Evolutionary conservation across 345 rosid species (phyloP).

Genomic region (Gossypioides kirkii): DNA sequence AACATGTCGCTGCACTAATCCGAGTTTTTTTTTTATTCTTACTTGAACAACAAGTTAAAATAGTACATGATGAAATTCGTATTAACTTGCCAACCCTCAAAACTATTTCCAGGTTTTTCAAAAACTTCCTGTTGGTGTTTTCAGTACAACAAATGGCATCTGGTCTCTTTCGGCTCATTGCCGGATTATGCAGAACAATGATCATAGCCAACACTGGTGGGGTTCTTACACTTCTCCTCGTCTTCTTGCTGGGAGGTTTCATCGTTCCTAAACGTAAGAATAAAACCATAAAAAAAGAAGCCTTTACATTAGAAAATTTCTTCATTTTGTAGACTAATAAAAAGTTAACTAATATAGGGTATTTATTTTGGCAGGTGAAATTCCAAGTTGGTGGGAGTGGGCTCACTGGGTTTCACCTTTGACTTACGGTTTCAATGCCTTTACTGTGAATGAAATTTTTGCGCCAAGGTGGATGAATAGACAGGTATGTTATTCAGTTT

Average conservation of each 20-base stretch:
- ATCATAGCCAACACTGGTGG: slow-evolving; percentile 83
- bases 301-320: not conserved
- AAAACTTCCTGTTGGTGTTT: slow-evolving; percentile 60
- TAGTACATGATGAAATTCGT: not conserved
- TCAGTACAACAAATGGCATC: slow-evolving; percentile 84
- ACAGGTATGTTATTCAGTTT: slow-evolving; percentile 29
- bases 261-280: slow-evolving; percentile 57
- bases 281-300: not conserved
- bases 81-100: not conserved
- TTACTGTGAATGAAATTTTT: slow-evolving; percentile 65
- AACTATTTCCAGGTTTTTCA: slow-evolving; percentile 64
- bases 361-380: slow-evolving; percentile 38
- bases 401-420: slow-evolving; percentile 90
- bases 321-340: not conserved
- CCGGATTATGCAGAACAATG: slow-evolving; percentile 71
- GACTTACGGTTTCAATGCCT: slow-evolving; percentile 63
- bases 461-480: slow-evolving; percentile 84
- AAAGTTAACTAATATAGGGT: not conserved
- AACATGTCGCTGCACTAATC: not conserved
- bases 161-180: slow-evolving; percentile 58
- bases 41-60: not conserved
- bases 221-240: slow-evolving; percentile 53
- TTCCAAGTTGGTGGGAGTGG: slow-evolving; percentile 90
- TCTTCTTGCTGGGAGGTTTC: slow-evolving; percentile 87
- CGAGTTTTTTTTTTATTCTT: not conserved